Evolutionary conservation across 257 asterid genomes (phyloP).

Genomic region (Nicotiana noctiflora): DNA sequence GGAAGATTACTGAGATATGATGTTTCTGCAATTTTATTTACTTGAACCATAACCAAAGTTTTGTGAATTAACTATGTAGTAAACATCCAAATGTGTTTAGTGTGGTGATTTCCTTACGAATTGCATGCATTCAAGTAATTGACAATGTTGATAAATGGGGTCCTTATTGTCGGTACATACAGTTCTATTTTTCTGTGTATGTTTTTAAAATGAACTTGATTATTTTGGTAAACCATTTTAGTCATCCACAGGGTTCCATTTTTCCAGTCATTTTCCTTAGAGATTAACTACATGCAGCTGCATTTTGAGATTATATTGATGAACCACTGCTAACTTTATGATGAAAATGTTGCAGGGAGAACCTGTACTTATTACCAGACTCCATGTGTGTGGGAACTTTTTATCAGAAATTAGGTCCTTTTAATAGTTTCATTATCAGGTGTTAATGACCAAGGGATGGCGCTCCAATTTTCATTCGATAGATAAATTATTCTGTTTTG

Average conservation of each 20-base stretch:
- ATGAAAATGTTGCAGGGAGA: slow-evolving; percentile 52
- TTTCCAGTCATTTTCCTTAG: background rate
- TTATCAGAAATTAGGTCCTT: background rate
- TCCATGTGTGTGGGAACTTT: slow-evolving; percentile 44
- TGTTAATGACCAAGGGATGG: background rate
- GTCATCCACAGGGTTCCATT: background rate
- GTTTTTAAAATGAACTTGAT: background rate
- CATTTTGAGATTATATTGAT: background rate
- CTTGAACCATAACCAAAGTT: background rate
- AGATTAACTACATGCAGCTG: background rate
- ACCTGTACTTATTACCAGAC: slow-evolving; percentile 70
- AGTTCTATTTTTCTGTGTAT: background rate
- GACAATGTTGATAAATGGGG: background rate
- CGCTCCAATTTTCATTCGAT: background rate
- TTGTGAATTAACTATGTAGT: background rate
- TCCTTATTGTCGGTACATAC: background rate
- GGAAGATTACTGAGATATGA: background rate
- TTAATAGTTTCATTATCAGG: background rate
- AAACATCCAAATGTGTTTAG: background rate
- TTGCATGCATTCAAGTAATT: background rate
- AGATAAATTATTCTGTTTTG: background rate
- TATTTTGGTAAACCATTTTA: background rate
- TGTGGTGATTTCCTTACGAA: background rate
- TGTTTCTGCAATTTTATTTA: background rate
- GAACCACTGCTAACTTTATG: background rate